phyloP scores from a whole-genome alignment of 2,329 filamentous ascomycete species.

The Fusarium sarcochroum region DNA sequence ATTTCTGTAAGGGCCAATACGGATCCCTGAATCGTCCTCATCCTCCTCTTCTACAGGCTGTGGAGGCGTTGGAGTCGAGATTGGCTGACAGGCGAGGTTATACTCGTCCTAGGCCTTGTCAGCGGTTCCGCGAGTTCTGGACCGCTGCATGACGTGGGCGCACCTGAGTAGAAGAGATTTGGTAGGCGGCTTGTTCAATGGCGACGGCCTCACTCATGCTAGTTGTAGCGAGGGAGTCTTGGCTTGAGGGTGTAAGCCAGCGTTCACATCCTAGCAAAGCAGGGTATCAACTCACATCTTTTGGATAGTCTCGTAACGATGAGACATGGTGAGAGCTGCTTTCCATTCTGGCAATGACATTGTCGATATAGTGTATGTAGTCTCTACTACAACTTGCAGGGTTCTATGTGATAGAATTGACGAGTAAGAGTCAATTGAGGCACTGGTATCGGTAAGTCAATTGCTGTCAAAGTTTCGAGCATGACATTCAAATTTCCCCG shows the following conservation, averaged over 20 bases:
- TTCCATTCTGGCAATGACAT: constrained; percentile 61
- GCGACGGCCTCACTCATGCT: constrained; percentile 67
- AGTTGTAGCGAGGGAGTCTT: constrained; percentile 48
- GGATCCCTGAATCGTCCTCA: constrained; percentile 52
- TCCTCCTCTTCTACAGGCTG: constrained; percentile 20
- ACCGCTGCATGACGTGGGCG: constrained; percentile 45
- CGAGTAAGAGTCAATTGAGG: constrained; percentile 28
- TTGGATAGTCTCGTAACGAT: constrained; percentile 74
- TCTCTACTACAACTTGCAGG: not conserved
- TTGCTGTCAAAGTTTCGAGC: constrained; percentile 9
- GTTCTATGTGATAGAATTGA: constrained; percentile 1
- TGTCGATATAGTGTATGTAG: constrained; percentile 28
- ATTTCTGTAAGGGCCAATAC: constrained; percentile 67
- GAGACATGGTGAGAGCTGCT: constrained; percentile 66
- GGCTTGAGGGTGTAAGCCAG: constrained; percentile 45
- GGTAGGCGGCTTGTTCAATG: constrained; percentile 76
- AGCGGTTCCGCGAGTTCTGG: constrained; percentile 37
- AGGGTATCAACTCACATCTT: constrained; percentile 53
- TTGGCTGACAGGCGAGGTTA: constrained; percentile 58
- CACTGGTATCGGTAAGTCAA: constrained; percentile 3
- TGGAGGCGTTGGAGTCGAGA: constrained; percentile 24
- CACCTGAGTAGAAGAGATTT: constrained; percentile 71
- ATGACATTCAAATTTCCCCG: constrained; percentile 20
- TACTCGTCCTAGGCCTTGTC: constrained; percentile 69
- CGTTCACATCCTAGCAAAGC: not conserved